Evolutionary conservation across 2,329 filamentous ascomycete genomes (phyloP).

Genomic region (Penicillium verrucosum): DNA sequence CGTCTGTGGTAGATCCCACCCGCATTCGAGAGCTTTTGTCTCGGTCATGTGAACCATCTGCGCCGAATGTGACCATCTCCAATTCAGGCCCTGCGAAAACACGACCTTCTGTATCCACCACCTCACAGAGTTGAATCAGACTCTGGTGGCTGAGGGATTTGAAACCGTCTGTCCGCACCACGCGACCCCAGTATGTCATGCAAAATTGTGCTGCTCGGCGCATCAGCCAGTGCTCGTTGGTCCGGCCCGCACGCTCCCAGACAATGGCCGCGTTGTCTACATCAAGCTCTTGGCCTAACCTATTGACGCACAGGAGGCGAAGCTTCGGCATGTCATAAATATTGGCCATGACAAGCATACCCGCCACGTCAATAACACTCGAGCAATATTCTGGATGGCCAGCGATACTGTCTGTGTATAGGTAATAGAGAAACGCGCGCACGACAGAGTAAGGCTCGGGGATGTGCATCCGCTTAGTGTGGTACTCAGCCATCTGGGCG

Average conservation of each 20-base stretch:
- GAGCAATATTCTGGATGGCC: constrained; percentile 58
- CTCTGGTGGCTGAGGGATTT: constrained; percentile 72
- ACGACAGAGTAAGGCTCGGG: constrained; percentile 94
- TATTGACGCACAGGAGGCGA: constrained; percentile 83
- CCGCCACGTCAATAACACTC: constrained; percentile 77
- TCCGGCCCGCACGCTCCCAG: constrained; percentile 89
- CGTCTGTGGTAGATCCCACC: constrained; percentile 29
- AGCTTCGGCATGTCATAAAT: constrained; percentile 96
- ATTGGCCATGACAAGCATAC: constrained; percentile 94
- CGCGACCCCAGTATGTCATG: constrained; percentile 88
- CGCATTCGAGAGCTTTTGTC: constrained; percentile 33
- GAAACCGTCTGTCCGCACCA: constrained; percentile 87
- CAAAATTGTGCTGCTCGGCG: constrained; percentile 84
- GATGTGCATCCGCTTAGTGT: constrained; percentile 96
- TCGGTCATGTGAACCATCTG: constrained; percentile 43
- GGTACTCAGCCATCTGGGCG: constrained; percentile 94
- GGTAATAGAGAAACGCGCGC: constrained; percentile 89
- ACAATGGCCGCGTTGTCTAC: constrained; percentile 93
- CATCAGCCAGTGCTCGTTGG: constrained; percentile 90
- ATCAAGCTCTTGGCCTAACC: constrained; percentile 84
- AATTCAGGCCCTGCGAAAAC: constrained; percentile 86
- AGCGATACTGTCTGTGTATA: constrained; percentile 89
- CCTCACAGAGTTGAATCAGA: constrained; percentile 86
- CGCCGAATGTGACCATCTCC: constrained; percentile 55
- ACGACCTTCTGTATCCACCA: constrained; percentile 88